These are phyloP conservation scores for Kluyveromyces siamensis DNA, from an alignment of 805 yeast species.

Conservation along the genomic window DNA sequence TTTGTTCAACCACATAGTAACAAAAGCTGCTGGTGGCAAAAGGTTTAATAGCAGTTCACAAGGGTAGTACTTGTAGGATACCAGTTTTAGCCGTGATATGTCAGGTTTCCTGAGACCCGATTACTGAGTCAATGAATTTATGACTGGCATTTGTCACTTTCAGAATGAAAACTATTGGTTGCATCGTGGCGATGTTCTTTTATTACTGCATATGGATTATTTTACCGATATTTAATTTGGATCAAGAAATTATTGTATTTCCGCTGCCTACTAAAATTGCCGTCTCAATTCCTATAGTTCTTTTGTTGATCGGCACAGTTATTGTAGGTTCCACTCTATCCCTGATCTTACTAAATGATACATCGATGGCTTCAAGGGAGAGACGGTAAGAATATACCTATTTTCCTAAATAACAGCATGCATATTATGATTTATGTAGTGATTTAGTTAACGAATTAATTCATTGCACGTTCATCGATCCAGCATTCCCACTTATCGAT, in stretches of 20 bases:
- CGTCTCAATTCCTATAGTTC: conserved; percentile 21
- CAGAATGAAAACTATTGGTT: conserved; percentile 18
- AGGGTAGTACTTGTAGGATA: no score
- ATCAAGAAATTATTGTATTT: conserved; percentile 11
- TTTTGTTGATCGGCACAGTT: conserved; percentile 19
- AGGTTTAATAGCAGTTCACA: no score
- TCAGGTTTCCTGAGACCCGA: no score
- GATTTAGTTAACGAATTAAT: conserved; percentile 19
- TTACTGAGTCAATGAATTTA: no score
- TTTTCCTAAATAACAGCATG: background rate
- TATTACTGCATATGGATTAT: conserved; percentile 26
- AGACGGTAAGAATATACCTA: background rate
- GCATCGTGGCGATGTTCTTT: conserved; percentile 13
- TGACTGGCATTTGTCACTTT: background rate
- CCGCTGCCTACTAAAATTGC: conserved; percentile 26
- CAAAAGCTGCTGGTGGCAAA: no score
- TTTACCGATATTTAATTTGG: conserved; percentile 25
- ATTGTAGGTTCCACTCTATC: conserved; percentile 21
- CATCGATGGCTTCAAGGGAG: background rate
- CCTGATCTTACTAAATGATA: background rate
- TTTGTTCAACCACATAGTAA: no score
- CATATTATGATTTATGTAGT: background rate
- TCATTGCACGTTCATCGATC: conserved; percentile 69
- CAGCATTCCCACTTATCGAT: conserved; percentile 61
- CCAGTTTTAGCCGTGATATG: no score